Base-by-base conservation (phyloP, 2,329 filamentous ascomycete genomes). In the Pyricularia sp. region DNA sequence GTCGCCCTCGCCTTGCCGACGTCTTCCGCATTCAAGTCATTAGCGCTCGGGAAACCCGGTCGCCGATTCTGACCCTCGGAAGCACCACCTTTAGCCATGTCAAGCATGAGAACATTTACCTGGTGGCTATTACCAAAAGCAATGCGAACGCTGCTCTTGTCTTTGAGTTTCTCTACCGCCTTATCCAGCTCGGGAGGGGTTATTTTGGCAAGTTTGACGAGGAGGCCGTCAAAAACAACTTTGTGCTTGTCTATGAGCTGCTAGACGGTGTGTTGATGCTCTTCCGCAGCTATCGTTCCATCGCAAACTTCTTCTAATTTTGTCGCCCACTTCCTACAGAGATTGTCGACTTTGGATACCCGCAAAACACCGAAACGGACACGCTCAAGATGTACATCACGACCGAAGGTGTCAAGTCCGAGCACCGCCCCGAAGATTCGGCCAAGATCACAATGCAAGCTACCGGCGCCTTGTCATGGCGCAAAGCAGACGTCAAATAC, bases 311-410 rank as follows among this genome's bases (percentile, higher is more conserved):
- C 70, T 25, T 58, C 64, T 23, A 58, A 28, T 25, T 0, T 12
- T 10, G 31, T 33, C 28, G 23, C 33, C 11, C 31, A 14, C 23
- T 31, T 30, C 9, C n/a, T 64, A 30, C 74, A 95, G 95, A 99
- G 82, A 97, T 99, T 76, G 89, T 99, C 78, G 95, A 99, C 81
- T 99, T 99, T 80, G 95, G 95, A 71, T 99, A 99, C 78, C 95
- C 95, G 42, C 95, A 99, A 79, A 98, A 98, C 79, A 99, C 95
- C 71, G 95, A 99, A 81, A 97, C 94, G 68, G 95, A 99, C 79
- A 98, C 95, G 20, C 84, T 99, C 75, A 99, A 99, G 82, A 98
- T 98, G 94, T 99, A 99, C 84, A 99, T 99, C 77, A 99, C 96
- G 63, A 99, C 95, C 50, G 95, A 99, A 82, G 95, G 95, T 70